These are phyloP conservation scores for Cinnamomum micranthum DNA, from an alignment of 164 flowering plant species.

Conservation along the genomic window DNA sequence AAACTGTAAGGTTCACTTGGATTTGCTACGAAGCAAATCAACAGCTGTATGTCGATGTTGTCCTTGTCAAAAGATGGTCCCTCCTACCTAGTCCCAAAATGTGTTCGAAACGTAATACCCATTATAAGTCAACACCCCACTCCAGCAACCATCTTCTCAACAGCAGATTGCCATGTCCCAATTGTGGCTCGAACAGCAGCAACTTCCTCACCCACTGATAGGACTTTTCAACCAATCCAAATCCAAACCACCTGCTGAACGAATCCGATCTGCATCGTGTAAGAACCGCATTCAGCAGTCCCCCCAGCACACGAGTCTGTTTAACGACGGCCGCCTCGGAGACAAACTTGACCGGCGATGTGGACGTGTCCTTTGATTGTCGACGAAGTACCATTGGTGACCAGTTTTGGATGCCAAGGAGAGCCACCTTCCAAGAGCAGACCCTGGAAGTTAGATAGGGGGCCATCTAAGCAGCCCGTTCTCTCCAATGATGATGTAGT, in stretches of 20 bases:
- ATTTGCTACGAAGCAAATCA: slow-evolving; percentile 65
- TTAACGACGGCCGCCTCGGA: slow-evolving; percentile 76
- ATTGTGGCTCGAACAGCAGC: slow-evolving; percentile 52
- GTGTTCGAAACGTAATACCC: slow-evolving; percentile 73
- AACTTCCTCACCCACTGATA: slow-evolving; percentile 73
- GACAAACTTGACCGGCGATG: slow-evolving; percentile 53
- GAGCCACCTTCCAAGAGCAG: slow-evolving; percentile 67
- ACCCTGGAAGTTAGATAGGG: slow-evolving; percentile 64
- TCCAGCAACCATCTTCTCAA: slow-evolving; percentile 69
- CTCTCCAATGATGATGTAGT: slow-evolving; percentile 87
- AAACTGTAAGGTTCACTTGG: slow-evolving; percentile 40
- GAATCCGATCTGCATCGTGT: slow-evolving; percentile 45
- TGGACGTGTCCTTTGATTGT: slow-evolving; percentile 33
- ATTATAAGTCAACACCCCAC: slow-evolving; percentile 61
- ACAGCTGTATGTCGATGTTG: slow-evolving; percentile 80
- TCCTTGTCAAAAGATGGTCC: slow-evolving; percentile 64
- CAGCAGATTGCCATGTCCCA: slow-evolving; percentile 75
- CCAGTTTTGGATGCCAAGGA: slow-evolving; percentile 52
- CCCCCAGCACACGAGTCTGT: slow-evolving; percentile 72
- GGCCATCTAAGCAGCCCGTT: slow-evolving; percentile 93
- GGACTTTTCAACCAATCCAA: slow-evolving; percentile 38
- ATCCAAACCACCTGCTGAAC: slow-evolving; percentile 44
- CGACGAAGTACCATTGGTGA: slow-evolving; percentile 28
- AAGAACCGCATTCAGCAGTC: slow-evolving; percentile 71
- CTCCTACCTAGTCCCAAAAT: slow-evolving; percentile 74